Evolutionary conservation across 306 rosid genomes (phyloP), one percentile per base, ranked within the genome.

Genomic region (Morella rubra): DNA sequence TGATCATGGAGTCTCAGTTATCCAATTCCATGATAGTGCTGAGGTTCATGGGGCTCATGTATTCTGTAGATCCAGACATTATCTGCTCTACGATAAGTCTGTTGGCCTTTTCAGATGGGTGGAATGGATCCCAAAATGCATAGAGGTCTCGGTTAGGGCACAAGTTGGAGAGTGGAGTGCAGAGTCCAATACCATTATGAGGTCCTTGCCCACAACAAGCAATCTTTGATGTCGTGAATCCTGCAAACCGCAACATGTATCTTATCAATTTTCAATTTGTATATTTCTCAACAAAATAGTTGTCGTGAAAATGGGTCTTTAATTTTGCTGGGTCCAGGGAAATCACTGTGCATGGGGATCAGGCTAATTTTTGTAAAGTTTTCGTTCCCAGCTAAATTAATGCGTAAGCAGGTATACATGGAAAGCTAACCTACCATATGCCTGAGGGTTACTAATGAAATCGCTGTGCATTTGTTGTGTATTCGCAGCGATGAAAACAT

Each of bases 171-270:
- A 81, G 56, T 41, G 51, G 19, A 4, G 97, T 89, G 86, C 97
- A 89, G 1, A 89, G 64, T 11, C 97, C 96, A 27, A 90, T 32
- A 14, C 97, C 97, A 72, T 92, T 92, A 77, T 89, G 86, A 0
- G 97, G 89, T 46, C 97, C 93, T 84, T 92, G 97, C 15, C 96
- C 97, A 76, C 97, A 92, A 55, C 97, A 92, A 41, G 97, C 96
- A 16, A 85, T 19, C 80, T 74, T 79, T 40, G 93, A 80, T 54
- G 88, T 84, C 6, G 60, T 77, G 86, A 92, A 90, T 24, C 97
- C 96, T 90, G 81, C 77, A 60, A 44, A 6, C 22, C 64, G 74
- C 19, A 60, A n/a, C n/a, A n/a, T 32, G 32, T 37, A 6, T 27
- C 32, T 24, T 16, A 19, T 69, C 32, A 8, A 11, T 47, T 10